Evolutionary conservation across 768 basidiomycete species (phyloP).

Genomic region (Melanogaster broomeanus): DNA sequence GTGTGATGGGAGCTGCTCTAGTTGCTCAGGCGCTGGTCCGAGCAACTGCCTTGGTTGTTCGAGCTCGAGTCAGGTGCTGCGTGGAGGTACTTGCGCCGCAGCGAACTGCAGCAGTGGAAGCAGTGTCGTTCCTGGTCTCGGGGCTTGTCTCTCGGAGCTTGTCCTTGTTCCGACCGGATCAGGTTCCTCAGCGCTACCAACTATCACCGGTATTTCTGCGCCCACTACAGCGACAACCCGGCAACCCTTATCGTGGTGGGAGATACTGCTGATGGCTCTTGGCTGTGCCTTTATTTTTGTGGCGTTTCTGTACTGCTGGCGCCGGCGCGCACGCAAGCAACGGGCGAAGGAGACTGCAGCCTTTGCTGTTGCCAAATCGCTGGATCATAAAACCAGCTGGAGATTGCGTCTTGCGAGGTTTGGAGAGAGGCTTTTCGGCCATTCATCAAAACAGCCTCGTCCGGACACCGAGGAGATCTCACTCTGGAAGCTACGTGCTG

Average conservation of each 20-base stretch:
- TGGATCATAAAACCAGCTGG: constrained; percentile 54
- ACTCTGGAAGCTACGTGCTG: constrained; percentile 49
- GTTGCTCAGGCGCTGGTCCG: constrained; percentile 70
- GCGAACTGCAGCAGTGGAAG: constrained; percentile 60
- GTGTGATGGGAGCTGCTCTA: constrained; percentile 78
- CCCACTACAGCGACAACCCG: constrained; percentile 41
- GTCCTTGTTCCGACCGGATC: constrained; percentile 54
- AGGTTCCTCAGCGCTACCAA: constrained; percentile 44
- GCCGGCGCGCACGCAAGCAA: constrained; percentile 66
- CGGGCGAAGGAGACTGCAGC: constrained; percentile 64
- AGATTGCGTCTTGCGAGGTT: constrained; percentile 55
- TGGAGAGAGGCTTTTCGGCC: constrained; percentile 61
- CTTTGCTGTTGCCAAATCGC: constrained; percentile 62
- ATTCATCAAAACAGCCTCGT: constrained; percentile 26
- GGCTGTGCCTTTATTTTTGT: constrained; percentile 81
- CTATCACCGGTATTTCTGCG: constrained; percentile 57
- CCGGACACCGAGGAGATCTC: constrained; percentile 47
- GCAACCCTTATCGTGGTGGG: constrained; percentile 70
- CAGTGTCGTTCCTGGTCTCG: constrained; percentile 66
- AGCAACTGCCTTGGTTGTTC: constrained; percentile 76
- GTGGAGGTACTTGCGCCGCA: constrained; percentile 61
- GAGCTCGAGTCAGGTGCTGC: constrained; percentile 58
- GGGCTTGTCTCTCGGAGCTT: constrained; percentile 78
- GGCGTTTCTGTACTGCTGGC: constrained; percentile 65
- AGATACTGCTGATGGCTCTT: constrained; percentile 81